phyloP scores from a whole-genome alignment of 768 basidiomycete genomes.

The Tephrocybe sp. region DNA sequence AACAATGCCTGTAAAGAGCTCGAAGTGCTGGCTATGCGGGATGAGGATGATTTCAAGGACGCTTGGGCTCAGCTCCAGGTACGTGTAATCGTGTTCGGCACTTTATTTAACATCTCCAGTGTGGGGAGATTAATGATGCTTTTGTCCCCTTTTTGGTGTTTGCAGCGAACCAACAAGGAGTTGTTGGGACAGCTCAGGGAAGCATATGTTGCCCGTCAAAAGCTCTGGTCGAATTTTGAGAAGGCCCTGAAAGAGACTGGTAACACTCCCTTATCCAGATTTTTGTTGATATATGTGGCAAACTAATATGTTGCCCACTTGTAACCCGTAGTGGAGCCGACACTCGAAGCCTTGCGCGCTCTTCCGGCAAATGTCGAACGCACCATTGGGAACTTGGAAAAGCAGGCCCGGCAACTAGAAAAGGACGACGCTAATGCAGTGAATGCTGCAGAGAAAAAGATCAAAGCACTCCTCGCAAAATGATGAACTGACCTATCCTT shows the following conservation, averaged over 20 bases:
- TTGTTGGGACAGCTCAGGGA: slow-evolving; percentile 45
- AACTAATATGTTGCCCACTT: slow-evolving; percentile 8
- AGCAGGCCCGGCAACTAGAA: slow-evolving; percentile 44
- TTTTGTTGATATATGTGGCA: slow-evolving; percentile 3
- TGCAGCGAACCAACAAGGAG: slow-evolving; percentile 40
- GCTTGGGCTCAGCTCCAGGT: slow-evolving; percentile 44
- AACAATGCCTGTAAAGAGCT: slow-evolving; percentile 53
- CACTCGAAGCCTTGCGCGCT: slow-evolving; percentile 37
- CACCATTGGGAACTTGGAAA: slow-evolving; percentile 50
- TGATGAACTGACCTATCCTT: too few species aligned
- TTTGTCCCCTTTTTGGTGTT: background rate
- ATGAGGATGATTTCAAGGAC: slow-evolving; percentile 40
- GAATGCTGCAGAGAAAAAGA: slow-evolving; percentile 23
- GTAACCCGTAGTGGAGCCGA: slow-evolving; percentile 45
- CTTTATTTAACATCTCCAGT: background rate
- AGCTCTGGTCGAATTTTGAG: slow-evolving; percentile 50
- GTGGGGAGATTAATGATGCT: slow-evolving; percentile 6
- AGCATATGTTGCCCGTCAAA: slow-evolving; percentile 45
- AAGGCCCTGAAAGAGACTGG: slow-evolving; percentile 43
- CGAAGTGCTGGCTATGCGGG: slow-evolving; percentile 43
- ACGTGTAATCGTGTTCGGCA: slow-evolving; percentile 14
- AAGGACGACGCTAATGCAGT: slow-evolving; percentile 27
- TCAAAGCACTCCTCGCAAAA: slow-evolving; percentile 30
- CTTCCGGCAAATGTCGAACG: slow-evolving; percentile 53
- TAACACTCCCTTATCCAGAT: slow-evolving; percentile 24